phyloP scores from a whole-genome alignment of 768 basidiomycete genomes.

The Tylopilus intermedius region DNA sequence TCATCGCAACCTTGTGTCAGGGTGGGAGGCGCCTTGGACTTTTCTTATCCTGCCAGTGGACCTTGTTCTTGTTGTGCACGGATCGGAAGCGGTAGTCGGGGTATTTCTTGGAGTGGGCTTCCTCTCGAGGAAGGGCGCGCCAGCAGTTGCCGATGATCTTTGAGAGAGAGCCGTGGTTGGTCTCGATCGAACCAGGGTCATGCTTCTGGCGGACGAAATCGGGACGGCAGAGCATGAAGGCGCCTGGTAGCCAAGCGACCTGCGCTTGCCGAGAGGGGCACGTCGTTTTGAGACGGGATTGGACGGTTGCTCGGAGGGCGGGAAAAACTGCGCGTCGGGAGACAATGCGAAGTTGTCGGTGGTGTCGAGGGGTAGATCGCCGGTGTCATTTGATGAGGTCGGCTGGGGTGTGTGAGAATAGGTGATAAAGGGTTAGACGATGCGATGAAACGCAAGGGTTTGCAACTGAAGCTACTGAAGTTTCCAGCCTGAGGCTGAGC shows the following conservation, averaged over 20 bases:
- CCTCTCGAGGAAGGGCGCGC: conserved; percentile 65
- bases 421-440: too few relatives aligned
- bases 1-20: conserved; percentile 39
- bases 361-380: conserved; percentile 21
- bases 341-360: conserved; percentile 30
- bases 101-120: conserved; percentile 62
- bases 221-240: conserved; percentile 35
- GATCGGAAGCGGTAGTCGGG: conserved; percentile 56
- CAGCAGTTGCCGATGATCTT: conserved; percentile 56
- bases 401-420: too few relatives aligned
- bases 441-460: too few relatives aligned
- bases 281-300: conserved; percentile 42
- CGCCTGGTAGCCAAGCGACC: conserved; percentile 46
- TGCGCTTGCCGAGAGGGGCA: conserved; percentile 56
- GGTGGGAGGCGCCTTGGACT: conserved; percentile 19
- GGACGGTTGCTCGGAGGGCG: conserved; percentile 42
- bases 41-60: too few relatives aligned
- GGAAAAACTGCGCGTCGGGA: conserved; percentile 44
- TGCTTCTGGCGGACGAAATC: conserved; percentile 41
- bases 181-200: conserved; percentile 48
- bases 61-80: conserved; percentile 44
- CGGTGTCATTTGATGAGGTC: too few relatives aligned
- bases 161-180: conserved; percentile 44
- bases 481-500: too few relatives aligned
- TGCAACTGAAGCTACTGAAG: too few relatives aligned